A percentile compares a stretch with the other conserved stretches of the same genome.
phyloP scores from a whole-genome alignment of 2,329 filamentous ascomycete species.

The Aspergillus floridensis region DNA sequence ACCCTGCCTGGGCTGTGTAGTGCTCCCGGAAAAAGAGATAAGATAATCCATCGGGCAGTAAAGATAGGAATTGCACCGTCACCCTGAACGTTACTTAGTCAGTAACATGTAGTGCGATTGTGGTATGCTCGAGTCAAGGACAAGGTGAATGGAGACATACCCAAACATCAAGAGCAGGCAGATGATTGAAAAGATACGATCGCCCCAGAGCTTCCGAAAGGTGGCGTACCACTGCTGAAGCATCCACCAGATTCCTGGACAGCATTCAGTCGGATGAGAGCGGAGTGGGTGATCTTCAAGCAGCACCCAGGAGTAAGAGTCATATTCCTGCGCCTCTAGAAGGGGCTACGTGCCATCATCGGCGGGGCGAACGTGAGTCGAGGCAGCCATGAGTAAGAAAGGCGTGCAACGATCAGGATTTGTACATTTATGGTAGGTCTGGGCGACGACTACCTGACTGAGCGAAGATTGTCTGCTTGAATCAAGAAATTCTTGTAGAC shows the following conservation, averaged over 20 bases:
- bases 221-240: slow-evolving; percentile 18
- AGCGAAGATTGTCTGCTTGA: background rate
- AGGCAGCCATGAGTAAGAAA: slow-evolving; percentile 8
- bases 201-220: slow-evolving; percentile 20
- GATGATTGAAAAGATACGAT: slow-evolving; percentile 20
- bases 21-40: slow-evolving; percentile 16
- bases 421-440: background rate
- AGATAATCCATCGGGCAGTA: slow-evolving; percentile 18
- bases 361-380: background rate
- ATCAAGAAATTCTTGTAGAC: background rate
- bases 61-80: slow-evolving; percentile 20
- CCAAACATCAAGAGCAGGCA: slow-evolving; percentile 27
- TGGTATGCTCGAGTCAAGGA: too few relatives aligned
- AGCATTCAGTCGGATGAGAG: slow-evolving; percentile 30
- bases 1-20: slow-evolving; percentile 1
- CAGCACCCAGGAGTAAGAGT: slow-evolving; percentile 20
- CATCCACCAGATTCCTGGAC: slow-evolving; percentile 24
- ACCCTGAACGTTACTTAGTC: slow-evolving; percentile 11
- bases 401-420: background rate
- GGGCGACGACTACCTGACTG: background rate
- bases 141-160: slow-evolving; percentile 11
- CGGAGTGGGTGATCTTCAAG: slow-evolving; percentile 37
- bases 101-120: background rate
- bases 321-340: slow-evolving; percentile 13
- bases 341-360: slow-evolving; percentile 3